phyloP scores from a whole-genome alignment of 164 flowering plant genomes.

The Chimonanthus salicifolius region DNA sequence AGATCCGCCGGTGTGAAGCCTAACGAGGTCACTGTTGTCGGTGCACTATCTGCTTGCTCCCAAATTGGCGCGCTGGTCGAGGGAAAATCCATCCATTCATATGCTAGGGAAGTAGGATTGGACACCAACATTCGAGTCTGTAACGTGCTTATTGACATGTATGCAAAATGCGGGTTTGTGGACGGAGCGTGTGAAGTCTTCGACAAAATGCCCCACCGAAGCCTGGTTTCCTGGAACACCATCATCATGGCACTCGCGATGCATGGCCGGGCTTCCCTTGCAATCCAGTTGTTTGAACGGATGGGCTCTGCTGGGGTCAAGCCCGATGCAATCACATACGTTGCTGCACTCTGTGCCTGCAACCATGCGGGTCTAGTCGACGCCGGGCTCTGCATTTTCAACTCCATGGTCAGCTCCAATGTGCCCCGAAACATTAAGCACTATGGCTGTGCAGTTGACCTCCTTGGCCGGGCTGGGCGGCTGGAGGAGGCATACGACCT shows the following conservation, averaged over 20 bases:
- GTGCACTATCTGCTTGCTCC: conserved; percentile 77
- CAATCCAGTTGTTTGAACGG: conserved; percentile 48
- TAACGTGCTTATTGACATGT: conserved; percentile 85
- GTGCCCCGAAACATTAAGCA: conserved; percentile 63
- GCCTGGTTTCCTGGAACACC: conserved; percentile 72
- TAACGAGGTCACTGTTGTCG: conserved; percentile 67
- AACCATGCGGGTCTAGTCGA: conserved; percentile 82
- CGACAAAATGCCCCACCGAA: conserved; percentile 35
- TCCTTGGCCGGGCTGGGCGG: conserved; percentile 75
- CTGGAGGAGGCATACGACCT: conserved; percentile 55
- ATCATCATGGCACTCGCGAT: conserved; percentile 79
- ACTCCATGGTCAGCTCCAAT: conserved; percentile 39
- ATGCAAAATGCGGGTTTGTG: conserved; percentile 68
- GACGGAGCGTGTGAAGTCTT: conserved; percentile 57
- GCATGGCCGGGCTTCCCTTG: conserved; percentile 55
- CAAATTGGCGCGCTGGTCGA: conserved; percentile 60
- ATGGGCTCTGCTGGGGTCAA: conserved; percentile 32
- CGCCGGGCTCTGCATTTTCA: conserved; percentile 54
- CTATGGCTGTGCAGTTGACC: conserved; percentile 74
- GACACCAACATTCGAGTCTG: conserved; percentile 64
- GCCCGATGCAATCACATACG: conserved; percentile 60
- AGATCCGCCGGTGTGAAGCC: conserved; percentile 35
- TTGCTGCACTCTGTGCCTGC: conserved; percentile 68
- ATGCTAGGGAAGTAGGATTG: conserved; percentile 27
- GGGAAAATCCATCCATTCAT: conserved; percentile 47